A percentile compares a stretch with the other conserved stretches of the same genome.
phyloP scores from a whole-genome alignment of 768 basidiomycete genomes.

The Cantharellus anzutake region DNA sequence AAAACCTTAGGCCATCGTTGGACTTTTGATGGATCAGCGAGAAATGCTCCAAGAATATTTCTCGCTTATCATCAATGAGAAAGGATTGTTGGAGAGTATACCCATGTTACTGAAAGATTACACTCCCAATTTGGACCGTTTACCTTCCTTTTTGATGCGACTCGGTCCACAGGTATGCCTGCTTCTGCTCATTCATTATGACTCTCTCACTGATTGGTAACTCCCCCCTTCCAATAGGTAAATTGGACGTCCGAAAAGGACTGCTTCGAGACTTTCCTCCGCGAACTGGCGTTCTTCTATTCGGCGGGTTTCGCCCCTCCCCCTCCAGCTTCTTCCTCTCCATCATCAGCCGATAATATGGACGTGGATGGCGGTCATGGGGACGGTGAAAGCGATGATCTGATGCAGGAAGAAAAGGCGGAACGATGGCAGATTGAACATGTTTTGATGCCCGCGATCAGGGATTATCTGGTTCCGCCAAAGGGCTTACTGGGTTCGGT shows the following conservation, averaged over 20 bases:
- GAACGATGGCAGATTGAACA: slow-evolving; percentile 82
- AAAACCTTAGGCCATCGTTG: slow-evolving; percentile 35
- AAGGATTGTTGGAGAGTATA: slow-evolving; percentile 52
- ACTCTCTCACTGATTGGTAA: background rate
- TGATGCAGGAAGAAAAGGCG: slow-evolving; percentile 23
- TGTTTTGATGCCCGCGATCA: slow-evolving; percentile 70
- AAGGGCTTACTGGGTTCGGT: slow-evolving; percentile 15
- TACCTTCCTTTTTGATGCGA: slow-evolving; percentile 79
- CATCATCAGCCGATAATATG: background rate
- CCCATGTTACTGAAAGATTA: slow-evolving; percentile 76
- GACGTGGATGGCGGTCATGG: slow-evolving; percentile 5
- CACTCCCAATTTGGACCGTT: slow-evolving; percentile 75
- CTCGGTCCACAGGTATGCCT: slow-evolving; percentile 65
- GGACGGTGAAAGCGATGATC: slow-evolving; percentile 4
- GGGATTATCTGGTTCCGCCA: slow-evolving; percentile 50
- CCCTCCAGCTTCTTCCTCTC: background rate
- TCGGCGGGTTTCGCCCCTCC: slow-evolving; percentile 36
- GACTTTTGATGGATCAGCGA: slow-evolving; percentile 37
- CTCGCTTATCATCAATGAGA: slow-evolving; percentile 44
- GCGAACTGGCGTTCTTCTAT: slow-evolving; percentile 86
- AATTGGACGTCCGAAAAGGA: slow-evolving; percentile 71
- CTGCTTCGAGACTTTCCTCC: slow-evolving; percentile 73
- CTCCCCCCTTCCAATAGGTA: slow-evolving; percentile 31
- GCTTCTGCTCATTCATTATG: background rate
- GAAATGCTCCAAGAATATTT: slow-evolving; percentile 93